These are phyloP conservation scores for Metschnikowia koreensis DNA, from an alignment of 805 yeast species.

Conservation along the genomic window DNA sequence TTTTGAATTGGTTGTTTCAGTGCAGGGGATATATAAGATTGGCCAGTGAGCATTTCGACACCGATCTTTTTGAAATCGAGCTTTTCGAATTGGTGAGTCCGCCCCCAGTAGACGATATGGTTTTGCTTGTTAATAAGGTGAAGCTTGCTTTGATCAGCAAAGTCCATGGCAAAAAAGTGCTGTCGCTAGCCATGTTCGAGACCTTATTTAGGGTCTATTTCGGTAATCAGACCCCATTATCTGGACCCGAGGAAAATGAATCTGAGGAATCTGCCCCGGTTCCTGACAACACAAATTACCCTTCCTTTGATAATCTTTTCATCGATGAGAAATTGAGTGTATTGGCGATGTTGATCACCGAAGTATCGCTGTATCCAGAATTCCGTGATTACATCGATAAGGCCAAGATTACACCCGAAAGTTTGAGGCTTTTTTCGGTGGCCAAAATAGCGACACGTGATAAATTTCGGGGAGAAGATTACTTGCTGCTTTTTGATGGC, in stretches of 20 bases:
- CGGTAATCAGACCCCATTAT: conserved; percentile 33
- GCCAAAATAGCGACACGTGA: conserved; percentile 1
- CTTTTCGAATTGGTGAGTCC: conserved; percentile 39
- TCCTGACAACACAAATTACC: conserved; percentile 18
- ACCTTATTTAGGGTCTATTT: conserved; percentile 33
- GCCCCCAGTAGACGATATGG: conserved; percentile 33
- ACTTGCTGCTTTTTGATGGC: conserved; percentile 46
- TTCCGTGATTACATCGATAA: conserved; percentile 51
- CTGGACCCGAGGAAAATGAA: conserved; percentile 25
- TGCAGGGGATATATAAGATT: conserved; percentile 52
- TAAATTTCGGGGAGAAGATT: conserved; percentile 25
- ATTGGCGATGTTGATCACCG: conserved; percentile 42
- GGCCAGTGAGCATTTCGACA: conserved; percentile 52
- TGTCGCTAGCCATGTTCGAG: conserved; percentile 32
- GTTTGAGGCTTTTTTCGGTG: conserved; percentile 23
- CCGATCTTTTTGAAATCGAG: conserved; percentile 62
- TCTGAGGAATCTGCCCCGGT: conserved; percentile 13
- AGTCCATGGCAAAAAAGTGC: conserved; percentile 37
- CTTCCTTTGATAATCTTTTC: conserved; percentile 39
- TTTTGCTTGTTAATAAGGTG: conserved; percentile 42
- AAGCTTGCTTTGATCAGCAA: conserved; percentile 41
- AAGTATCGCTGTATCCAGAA: conserved; percentile 41
- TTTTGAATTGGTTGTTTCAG: conserved; percentile 56
- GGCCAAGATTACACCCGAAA: conserved; percentile 22
- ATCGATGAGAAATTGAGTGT: conserved; percentile 51